Base-by-base conservation (phyloP, 2,329 filamentous ascomycete genomes). In the Cytospora piceae region DNA sequence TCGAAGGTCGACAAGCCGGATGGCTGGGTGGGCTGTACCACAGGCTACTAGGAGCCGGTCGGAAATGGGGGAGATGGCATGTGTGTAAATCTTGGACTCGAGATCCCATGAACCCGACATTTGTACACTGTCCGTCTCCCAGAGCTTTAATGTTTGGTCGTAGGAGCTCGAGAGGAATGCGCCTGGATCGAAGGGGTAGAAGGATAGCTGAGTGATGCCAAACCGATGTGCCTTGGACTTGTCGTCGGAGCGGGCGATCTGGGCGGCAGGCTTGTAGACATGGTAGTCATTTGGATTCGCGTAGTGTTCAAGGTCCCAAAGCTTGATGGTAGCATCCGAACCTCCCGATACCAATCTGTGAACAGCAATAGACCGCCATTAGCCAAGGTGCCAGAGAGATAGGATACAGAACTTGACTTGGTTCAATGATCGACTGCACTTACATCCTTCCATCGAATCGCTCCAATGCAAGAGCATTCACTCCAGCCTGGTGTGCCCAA, bases 1-100 rank as follows among this genome's bases (percentile, higher is more conserved):
- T 61, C 91, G 90, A 39, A 97, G 82, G 74, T 98, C 94, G 7
- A 97, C 87, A 8, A 98, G 85, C 20, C 93, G 88, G 17, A 97
- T 90, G 31, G 91, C 85, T 8, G 92, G 92, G 74, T 95, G 89
- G 69, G 96, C 93, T 0, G 93, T 96, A 0, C 91, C 94, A 72
- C 93, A 95, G 12, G 94, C 93, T 12, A 97, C 91, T 4, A 97
- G 84, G 0, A 96, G 82, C 72, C 93, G 84, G 61, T 86, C 80
- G 64, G 92, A 85, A 65, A 94, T 80, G 52, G 89, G 85, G 0
- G 93, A 96, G 31, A 92, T 83, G 0, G 91, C 87, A 75, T 97
- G 93, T 0, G 90, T 88, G 77, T 93, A 92, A 57, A 92, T 82
- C 37, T 89, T 89, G 4, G 86, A 84, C 60, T 85, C 86, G 29